These are phyloP conservation scores for Xylariaceae sp. DNA, from an alignment of 2,329 filamentous ascomycete genomes.

Conservation along the genomic window DNA sequence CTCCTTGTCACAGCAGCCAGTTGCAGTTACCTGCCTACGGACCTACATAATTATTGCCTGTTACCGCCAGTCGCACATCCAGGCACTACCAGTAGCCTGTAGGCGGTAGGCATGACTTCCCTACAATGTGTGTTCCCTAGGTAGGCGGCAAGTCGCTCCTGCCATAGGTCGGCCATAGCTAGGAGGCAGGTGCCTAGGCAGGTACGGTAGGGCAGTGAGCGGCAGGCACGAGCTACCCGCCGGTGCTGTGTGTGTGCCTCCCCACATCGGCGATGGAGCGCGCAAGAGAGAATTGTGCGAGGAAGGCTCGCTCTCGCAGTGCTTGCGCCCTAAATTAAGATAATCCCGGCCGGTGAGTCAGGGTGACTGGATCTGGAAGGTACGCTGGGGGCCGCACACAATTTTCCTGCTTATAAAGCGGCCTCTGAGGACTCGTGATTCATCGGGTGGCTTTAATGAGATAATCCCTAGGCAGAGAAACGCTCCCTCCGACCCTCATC, in stretches of 20 bases:
- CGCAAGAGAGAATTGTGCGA: not conserved
- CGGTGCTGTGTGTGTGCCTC: no score
- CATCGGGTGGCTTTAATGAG: conserved; percentile 9
- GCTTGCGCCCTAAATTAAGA: not conserved
- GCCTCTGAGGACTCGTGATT: conserved; percentile 7
- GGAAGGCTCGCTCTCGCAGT: not conserved
- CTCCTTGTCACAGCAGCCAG: not conserved
- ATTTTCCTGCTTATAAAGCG: not conserved
- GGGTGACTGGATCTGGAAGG: conserved; percentile 3
- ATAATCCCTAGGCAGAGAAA: conserved; percentile 4
- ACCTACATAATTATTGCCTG: no score
- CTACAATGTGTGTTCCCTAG: no score
- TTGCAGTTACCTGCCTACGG: no score
- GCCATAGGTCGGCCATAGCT: no score
- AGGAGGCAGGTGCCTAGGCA: no score
- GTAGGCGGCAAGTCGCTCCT: no score
- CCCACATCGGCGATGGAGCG: no score
- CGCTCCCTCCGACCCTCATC: not conserved
- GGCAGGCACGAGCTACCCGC: not conserved
- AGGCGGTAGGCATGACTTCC: no score
- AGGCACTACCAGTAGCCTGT: no score
- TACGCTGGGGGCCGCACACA: not conserved
- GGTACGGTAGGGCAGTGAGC: not conserved
- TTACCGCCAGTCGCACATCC: no score
- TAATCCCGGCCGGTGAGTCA: conserved; percentile 8